Conservation (phyloP, 371 early-diverging fungal genomes). For the Coemansia sp. region DNA sequence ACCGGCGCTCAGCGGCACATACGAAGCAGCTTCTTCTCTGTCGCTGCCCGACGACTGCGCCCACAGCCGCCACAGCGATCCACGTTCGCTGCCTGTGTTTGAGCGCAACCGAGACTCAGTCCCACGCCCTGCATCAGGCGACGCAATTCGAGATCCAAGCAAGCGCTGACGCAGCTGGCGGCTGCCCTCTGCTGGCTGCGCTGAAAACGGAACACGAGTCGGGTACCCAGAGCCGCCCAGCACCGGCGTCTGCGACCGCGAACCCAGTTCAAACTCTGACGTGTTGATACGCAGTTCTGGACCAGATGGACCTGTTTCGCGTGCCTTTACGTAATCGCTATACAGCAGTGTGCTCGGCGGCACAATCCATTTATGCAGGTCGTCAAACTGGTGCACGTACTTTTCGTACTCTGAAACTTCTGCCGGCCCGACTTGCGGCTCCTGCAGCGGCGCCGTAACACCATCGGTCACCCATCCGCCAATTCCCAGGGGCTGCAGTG, state of each 20-base stretch:
- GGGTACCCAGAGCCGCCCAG: conserved; percentile 2
- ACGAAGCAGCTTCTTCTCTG: neutral
- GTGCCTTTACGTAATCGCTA: conserved; percentile 19
- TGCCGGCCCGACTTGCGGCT: conserved; percentile 57
- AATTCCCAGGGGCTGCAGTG: conserved; percentile 22
- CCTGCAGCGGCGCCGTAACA: conserved; percentile 57
- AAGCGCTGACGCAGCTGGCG: conserved; percentile 9
- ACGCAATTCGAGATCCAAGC: conserved; percentile 9
- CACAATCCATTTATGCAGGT: conserved; percentile 40
- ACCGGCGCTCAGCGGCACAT: conserved; percentile 2
- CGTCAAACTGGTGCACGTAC: conserved; percentile 54
- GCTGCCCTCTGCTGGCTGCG: conserved; percentile 2
- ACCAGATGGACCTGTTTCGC: neutral
- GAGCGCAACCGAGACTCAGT: conserved; percentile 11
- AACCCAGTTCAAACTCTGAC: neutral
- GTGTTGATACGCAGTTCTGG: conserved; percentile 9
- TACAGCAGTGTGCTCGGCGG: conserved; percentile 29
- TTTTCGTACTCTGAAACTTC: conserved; percentile 64
- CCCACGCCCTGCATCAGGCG: conserved; percentile 7
- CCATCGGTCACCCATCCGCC: conserved; percentile 59
- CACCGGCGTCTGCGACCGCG: conserved; percentile 26
- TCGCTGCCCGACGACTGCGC: neutral
- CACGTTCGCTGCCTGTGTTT: conserved; percentile 30
- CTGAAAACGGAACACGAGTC: conserved; percentile 8
- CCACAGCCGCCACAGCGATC: conserved; percentile 42